A percentile compares a stretch with the other conserved stretches of the same genome.
Evolutionary conservation across 257 asterid genomes (phyloP).

Genomic region (Primulina eburnea): DNA sequence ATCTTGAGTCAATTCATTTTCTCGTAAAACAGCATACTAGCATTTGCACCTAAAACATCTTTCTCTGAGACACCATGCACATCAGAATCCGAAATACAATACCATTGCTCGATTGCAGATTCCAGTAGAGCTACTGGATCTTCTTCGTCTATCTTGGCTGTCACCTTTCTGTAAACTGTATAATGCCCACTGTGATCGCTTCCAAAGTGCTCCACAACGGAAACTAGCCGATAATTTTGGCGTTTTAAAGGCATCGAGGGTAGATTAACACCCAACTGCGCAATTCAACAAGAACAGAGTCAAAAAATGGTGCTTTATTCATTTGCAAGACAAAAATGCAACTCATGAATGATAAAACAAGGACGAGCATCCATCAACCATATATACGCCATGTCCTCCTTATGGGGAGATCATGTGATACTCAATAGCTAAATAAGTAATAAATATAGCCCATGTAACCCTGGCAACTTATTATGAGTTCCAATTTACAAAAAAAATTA

Average conservation of each 20-base stretch:
- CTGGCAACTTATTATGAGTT: not conserved
- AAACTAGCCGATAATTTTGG: slow-evolving; percentile 58
- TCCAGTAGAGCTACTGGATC: slow-evolving; percentile 45
- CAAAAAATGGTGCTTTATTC: not conserved
- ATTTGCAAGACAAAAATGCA: not conserved
- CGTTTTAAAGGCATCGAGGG: slow-evolving; percentile 14
- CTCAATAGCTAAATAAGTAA: not conserved
- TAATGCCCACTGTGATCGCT: slow-evolving; percentile 77
- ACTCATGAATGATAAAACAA: not conserved
- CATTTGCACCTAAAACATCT: slow-evolving; percentile 77
- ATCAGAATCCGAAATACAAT: slow-evolving; percentile 76
- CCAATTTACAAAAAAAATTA: not conserved
- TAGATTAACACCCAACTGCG: slow-evolving; percentile 32
- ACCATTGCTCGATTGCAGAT: slow-evolving; percentile 67
- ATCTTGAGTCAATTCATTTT: slow-evolving; percentile 35
- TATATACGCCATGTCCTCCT: not conserved
- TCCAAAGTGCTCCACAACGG: slow-evolving; percentile 87
- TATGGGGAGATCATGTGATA: not conserved
- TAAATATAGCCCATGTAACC: not conserved
- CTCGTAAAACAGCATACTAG: slow-evolving; percentile 82
- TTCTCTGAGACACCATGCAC: slow-evolving; percentile 58
- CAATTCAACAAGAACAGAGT: not conserved
- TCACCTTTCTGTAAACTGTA: slow-evolving; percentile 72
- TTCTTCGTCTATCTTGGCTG: slow-evolving; percentile 41
- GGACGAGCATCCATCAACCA: not conserved